Evolutionary conservation across 306 rosid species (phyloP).

Genomic region (Corylus avellana): DNA sequence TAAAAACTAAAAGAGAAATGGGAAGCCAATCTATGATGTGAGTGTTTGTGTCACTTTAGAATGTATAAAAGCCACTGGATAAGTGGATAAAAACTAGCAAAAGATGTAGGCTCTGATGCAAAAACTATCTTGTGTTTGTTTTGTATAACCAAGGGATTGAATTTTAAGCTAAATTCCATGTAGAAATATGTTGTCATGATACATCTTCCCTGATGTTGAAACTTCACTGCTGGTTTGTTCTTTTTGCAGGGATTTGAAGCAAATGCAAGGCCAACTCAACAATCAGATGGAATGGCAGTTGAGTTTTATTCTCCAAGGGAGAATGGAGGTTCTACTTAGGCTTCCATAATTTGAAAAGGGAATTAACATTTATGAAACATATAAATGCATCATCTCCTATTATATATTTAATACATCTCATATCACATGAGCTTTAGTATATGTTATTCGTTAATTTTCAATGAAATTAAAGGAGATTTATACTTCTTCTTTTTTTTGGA

Average conservation of each 20-base stretch:
- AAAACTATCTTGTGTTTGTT: not conserved
- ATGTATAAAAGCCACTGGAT: not conserved
- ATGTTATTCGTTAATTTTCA: not conserved
- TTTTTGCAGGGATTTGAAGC: constrained; percentile 47
- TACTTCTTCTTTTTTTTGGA: too few relatives aligned
- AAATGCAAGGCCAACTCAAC: constrained; percentile 73
- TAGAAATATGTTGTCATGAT: not conserved
- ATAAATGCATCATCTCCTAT: not conserved
- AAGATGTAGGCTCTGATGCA: not conserved
- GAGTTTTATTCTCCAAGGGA: constrained; percentile 35
- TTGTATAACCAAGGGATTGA: too few relatives aligned
- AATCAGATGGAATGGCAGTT: constrained; percentile 45
- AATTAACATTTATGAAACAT: not conserved
- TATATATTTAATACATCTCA: too few relatives aligned
- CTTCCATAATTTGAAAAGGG: not conserved
- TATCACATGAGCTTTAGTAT: not conserved
- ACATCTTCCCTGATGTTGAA: not conserved
- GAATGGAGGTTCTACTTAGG: constrained; percentile 16
- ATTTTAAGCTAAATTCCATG: not conserved
- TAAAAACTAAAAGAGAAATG: not conserved
- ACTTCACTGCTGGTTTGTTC: not conserved
- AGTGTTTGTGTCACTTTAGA: not conserved
- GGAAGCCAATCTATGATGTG: not conserved
- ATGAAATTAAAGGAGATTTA: not conserved
- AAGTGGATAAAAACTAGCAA: not conserved